These are phyloP conservation scores for Russula lepida DNA, from an alignment of 768 basidiomycete genomes.

Conservation along the genomic window DNA sequence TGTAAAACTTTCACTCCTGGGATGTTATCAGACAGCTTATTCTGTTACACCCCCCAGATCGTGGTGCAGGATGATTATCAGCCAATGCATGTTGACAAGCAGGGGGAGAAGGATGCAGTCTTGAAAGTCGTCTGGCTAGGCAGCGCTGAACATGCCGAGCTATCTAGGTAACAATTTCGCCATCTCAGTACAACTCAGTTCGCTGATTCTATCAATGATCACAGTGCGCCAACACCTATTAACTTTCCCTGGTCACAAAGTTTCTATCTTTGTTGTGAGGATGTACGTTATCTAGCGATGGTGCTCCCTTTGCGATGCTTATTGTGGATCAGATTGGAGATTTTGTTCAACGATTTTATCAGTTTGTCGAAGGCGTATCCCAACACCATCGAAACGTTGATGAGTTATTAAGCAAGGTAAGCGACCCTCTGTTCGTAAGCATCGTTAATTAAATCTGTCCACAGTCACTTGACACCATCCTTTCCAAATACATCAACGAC, in stretches of 20 bases:
- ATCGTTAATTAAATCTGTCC: background rate
- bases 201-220: background rate
- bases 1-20: conserved; percentile 35
- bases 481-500: conserved; percentile 68
- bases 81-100: conserved; percentile 66
- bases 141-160: conserved; percentile 51
- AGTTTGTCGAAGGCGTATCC: conserved; percentile 91
- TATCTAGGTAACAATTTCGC: conserved; percentile 38
- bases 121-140: conserved; percentile 80
- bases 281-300: conserved; percentile 38
- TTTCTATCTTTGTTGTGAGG: conserved; percentile 90
- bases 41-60: conserved; percentile 40
- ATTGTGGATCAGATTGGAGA: conserved; percentile 52
- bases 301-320: background rate
- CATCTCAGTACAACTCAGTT: background rate
- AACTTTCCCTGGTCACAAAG: conserved; percentile 90
- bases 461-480: conserved; percentile 79
- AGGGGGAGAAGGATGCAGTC: conserved; percentile 59
- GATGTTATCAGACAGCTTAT: background rate
- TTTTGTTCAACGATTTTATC: conserved; percentile 93
- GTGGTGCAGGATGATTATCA: conserved; percentile 81
- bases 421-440: background rate
- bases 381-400: conserved; percentile 90
- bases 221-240: conserved; percentile 56
- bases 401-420: conserved; percentile 80